These are phyloP conservation scores for Avena insularis DNA, from an alignment of 176 grass and related monocot species.

Conservation along the genomic window DNA sequence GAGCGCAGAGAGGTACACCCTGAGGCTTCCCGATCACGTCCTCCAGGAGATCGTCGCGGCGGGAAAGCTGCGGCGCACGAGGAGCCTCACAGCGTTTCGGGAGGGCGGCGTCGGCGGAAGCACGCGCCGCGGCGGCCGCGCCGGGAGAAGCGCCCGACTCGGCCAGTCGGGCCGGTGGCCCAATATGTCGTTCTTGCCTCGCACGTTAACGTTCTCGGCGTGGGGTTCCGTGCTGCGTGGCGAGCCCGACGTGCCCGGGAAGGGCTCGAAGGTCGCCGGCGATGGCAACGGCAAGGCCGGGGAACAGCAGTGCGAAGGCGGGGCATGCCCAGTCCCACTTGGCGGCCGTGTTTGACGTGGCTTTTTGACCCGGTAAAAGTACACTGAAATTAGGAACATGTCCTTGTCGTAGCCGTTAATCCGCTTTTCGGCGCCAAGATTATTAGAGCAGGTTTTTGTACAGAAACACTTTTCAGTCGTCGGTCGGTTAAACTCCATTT, in stretches of 20 bases:
- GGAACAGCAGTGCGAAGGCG: constrained; percentile 47
- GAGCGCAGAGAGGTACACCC: constrained; percentile 58
- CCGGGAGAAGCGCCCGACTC: constrained; percentile 59
- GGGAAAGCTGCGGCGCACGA: constrained; percentile 47
- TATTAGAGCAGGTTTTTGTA: background rate
- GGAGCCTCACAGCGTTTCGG: constrained; percentile 56
- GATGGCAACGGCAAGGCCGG: constrained; percentile 8
- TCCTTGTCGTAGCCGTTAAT: constrained; percentile 36
- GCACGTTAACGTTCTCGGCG: constrained; percentile 51
- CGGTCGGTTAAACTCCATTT: background rate
- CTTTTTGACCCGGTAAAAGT: constrained; percentile 1
- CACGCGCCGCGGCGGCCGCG: constrained; percentile 39
- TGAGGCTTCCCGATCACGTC: constrained; percentile 74
- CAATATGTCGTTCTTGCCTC: constrained; percentile 44
- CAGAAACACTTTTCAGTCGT: constrained; percentile 27
- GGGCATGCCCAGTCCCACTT: constrained; percentile 29
- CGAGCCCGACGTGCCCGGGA: constrained; percentile 47
- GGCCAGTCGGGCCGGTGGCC: constrained; percentile 69
- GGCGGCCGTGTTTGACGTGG: constrained; percentile 43
- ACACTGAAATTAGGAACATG: constrained; percentile 13
- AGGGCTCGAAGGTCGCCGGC: constrained; percentile 48
- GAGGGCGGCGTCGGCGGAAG: constrained; percentile 41
- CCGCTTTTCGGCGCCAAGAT: background rate
- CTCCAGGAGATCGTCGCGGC: constrained; percentile 52
- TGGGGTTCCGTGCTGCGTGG: constrained; percentile 60